phyloP scores from a whole-genome alignment of 306 rosid species.

The Dalbergia cultrata region DNA sequence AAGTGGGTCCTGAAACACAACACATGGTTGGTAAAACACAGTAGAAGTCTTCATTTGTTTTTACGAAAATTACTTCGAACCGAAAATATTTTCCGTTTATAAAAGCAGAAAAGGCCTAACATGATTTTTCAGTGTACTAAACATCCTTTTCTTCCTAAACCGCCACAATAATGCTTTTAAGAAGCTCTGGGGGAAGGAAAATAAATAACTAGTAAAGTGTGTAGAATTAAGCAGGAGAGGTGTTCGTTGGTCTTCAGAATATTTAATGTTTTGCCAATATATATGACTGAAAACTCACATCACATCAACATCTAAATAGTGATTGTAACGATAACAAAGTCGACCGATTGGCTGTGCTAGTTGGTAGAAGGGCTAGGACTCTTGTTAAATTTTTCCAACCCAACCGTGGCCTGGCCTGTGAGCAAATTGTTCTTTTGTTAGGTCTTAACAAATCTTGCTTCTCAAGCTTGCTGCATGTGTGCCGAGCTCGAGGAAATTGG shows the following conservation, averaged over 20 bases:
- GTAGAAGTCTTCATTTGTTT: too few relatives aligned
- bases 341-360: constrained; percentile 11
- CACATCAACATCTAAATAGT: neutral
- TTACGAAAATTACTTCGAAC: too few relatives aligned
- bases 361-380: constrained; percentile 10
- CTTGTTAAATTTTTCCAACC: constrained; percentile 18
- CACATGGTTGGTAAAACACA: too few relatives aligned
- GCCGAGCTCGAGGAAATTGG: constrained; percentile 1
- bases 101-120: too few relatives aligned
- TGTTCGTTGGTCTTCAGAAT: neutral
- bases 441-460: constrained; percentile 34
- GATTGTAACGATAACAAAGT: constrained; percentile 15
- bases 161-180: too few relatives aligned
- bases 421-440: constrained; percentile 12
- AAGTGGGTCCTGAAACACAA: too few relatives aligned
- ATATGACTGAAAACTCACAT: too few relatives aligned
- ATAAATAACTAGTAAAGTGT: neutral
- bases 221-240: neutral
- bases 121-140: too few relatives aligned
- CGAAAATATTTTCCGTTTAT: too few relatives aligned
- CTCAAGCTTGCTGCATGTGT: constrained; percentile 33
- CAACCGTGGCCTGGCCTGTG: neutral
- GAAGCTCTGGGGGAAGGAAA: too few relatives aligned
- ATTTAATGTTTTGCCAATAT: too few relatives aligned
- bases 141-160: too few relatives aligned